Evolutionary conservation across 805 yeast genomes (phyloP).

Genomic region (Barnettozyma salicaria): DNA sequence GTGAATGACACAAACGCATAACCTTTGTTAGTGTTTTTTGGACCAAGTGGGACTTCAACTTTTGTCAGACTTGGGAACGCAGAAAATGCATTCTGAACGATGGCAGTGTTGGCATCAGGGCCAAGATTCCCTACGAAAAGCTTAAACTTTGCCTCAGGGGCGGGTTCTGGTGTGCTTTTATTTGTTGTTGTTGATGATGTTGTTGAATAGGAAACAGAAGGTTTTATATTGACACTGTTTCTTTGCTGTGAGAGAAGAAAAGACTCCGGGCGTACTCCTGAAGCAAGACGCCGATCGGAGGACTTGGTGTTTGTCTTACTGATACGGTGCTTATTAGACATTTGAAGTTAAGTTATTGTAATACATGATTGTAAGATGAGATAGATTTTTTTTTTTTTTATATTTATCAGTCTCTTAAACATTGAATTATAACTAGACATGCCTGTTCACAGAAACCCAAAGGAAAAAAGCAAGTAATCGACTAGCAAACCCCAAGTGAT

Average conservation of each 20-base stretch:
- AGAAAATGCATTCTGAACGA: slow-evolving; percentile 48
- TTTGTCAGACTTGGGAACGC: slow-evolving; percentile 48
- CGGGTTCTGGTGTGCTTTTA: slow-evolving; percentile 1
- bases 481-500: slow-evolving; percentile 60
- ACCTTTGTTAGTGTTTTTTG: slow-evolving; percentile 44
- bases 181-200: slow-evolving; percentile 9
- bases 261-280: slow-evolving; percentile 41
- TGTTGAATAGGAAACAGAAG: no score
- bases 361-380: background rate
- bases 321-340: slow-evolving; percentile 5
- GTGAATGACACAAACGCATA: slow-evolving; percentile 70
- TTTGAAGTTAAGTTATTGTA: background rate
- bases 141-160: slow-evolving; percentile 39
- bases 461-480: slow-evolving; percentile 51
- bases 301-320: slow-evolving; percentile 25
- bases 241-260: slow-evolving; percentile 31
- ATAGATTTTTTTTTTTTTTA: slow-evolving; percentile 1
- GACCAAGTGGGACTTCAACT: slow-evolving; percentile 54
- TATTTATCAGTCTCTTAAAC: background rate
- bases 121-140: slow-evolving; percentile 74
- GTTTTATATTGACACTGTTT: slow-evolving; percentile 13
- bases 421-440: no score
- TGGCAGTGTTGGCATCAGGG: slow-evolving; percentile 54
- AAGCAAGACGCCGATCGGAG: slow-evolving; percentile 53
- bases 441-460: slow-evolving; percentile 37